These are phyloP conservation scores for Monilinia fructicola DNA, from an alignment of 2,329 filamentous ascomycete species.

Conservation along the genomic window DNA sequence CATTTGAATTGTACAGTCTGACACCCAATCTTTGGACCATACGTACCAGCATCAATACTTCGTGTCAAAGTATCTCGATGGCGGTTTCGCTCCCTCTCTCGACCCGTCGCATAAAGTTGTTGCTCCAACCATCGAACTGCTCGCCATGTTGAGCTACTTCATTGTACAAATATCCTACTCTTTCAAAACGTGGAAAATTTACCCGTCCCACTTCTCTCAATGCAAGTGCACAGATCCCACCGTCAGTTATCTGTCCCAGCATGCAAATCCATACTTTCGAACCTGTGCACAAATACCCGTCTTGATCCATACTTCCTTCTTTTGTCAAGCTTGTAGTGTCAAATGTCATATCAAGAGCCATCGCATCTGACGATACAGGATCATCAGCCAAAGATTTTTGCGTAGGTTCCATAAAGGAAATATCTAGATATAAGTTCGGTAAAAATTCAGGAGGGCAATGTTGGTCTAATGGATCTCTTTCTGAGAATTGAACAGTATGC, in stretches of 20 bases:
- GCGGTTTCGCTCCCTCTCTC: neutral
- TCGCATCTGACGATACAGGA: neutral
- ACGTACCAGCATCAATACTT: neutral
- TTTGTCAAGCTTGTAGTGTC: neutral
- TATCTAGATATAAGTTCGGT: conserved; percentile 2
- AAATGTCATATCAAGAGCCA: neutral
- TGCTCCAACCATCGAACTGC: neutral
- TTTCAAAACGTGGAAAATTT: neutral
- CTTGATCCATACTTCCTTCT: neutral
- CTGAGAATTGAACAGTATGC: neutral
- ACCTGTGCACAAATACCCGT: neutral
- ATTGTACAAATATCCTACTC: conserved; percentile 11
- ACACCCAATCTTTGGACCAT: no score
- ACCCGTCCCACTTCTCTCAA: neutral
- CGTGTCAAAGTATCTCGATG: neutral
- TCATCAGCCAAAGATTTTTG: neutral
- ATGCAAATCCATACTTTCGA: conserved; percentile 1
- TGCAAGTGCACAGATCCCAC: conserved; percentile 1
- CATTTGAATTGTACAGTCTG: no score
- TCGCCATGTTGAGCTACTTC: neutral
- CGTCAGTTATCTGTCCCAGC: neutral
- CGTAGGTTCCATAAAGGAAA: neutral
- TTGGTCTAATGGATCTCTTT: neutral
- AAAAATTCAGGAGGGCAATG: neutral
- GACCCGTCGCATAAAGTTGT: neutral